Evolutionary conservation across 2,329 filamentous ascomycete species (phyloP).

Genomic region (Ophiostoma himal-ulmi): DNA sequence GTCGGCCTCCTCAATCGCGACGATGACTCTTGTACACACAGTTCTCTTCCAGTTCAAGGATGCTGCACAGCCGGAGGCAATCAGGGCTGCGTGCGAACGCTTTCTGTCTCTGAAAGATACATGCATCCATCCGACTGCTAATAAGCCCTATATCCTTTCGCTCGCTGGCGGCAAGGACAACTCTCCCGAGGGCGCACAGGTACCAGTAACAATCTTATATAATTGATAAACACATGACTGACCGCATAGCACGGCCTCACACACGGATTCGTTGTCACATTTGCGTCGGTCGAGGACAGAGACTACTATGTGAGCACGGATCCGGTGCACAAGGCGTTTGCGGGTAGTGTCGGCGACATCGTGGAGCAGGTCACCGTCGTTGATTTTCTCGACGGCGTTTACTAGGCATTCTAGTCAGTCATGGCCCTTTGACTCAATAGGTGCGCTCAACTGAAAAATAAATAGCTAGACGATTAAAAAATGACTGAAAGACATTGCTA

Average conservation of each 20-base stretch:
- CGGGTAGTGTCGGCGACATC: conserved; percentile 1
- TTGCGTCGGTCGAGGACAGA: conserved; percentile 56
- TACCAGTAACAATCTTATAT: conserved; percentile 17
- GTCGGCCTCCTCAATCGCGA: background rate
- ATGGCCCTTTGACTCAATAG: no score
- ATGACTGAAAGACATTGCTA: background rate
- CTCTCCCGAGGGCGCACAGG: conserved; percentile 53
- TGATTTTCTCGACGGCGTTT: conserved; percentile 19
- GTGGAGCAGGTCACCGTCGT: conserved; percentile 16
- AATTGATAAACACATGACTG: background rate
- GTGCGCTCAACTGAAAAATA: no score
- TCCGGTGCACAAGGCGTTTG: conserved; percentile 55
- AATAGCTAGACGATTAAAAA: no score
- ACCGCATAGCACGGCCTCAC: conserved; percentile 50
- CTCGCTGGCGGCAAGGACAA: conserved; percentile 55
- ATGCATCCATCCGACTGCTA: conserved; percentile 55
- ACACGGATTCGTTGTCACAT: conserved; percentile 62
- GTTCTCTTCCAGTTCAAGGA: conserved; percentile 22
- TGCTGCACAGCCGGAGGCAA: background rate
- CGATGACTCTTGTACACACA: conserved; percentile 18
- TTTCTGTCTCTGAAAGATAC: conserved; percentile 46
- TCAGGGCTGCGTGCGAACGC: conserved; percentile 2
- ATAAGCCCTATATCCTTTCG: conserved; percentile 54
- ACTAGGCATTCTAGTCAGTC: conserved; percentile 21
- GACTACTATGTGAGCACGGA: conserved; percentile 62